Conservation (phyloP, 768 basidiomycete genomes). For the Naganishia vaughanmartiniae region DNA sequence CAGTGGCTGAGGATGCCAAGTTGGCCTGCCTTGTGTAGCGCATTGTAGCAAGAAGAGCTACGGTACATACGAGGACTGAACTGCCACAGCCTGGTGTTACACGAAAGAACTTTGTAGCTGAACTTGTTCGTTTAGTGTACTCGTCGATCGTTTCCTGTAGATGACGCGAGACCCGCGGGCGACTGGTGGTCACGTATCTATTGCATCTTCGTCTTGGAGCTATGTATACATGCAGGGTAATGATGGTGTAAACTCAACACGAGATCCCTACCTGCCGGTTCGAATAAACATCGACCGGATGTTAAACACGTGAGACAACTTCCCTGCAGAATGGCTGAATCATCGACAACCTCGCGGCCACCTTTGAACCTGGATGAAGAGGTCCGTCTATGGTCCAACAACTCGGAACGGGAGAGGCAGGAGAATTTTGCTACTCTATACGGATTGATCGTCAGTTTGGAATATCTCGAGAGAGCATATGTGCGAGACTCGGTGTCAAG, state of each 20-base stretch:
- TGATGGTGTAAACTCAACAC: not conserved
- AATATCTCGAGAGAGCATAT: slow-evolving; percentile 93
- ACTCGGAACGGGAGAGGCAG: slow-evolving; percentile 82
- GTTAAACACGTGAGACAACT: not conserved
- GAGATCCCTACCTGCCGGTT: not conserved
- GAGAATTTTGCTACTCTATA: slow-evolving; percentile 85
- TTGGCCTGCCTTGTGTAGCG: no score
- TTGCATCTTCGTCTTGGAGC: no score
- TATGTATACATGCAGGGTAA: not conserved
- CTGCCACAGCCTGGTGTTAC: no score
- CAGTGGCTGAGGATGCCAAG: no score
- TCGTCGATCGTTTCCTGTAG: no score
- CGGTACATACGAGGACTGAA: no score
- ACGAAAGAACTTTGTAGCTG: no score
- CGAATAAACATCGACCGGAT: not conserved
- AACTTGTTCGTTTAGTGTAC: no score
- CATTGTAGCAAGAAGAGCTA: no score
- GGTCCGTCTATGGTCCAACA: slow-evolving; percentile 78
- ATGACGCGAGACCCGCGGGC: no score
- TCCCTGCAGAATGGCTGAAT: not conserved
- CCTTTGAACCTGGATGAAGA: slow-evolving; percentile 74
- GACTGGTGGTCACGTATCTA: no score
- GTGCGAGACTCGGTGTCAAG: slow-evolving; percentile 87
- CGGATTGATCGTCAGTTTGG: slow-evolving; percentile 83
- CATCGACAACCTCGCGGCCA: slow-evolving; percentile 12